These are phyloP conservation scores for Calocera viscosa DNA, from an alignment of 768 basidiomycete species.

Conservation along the genomic window DNA sequence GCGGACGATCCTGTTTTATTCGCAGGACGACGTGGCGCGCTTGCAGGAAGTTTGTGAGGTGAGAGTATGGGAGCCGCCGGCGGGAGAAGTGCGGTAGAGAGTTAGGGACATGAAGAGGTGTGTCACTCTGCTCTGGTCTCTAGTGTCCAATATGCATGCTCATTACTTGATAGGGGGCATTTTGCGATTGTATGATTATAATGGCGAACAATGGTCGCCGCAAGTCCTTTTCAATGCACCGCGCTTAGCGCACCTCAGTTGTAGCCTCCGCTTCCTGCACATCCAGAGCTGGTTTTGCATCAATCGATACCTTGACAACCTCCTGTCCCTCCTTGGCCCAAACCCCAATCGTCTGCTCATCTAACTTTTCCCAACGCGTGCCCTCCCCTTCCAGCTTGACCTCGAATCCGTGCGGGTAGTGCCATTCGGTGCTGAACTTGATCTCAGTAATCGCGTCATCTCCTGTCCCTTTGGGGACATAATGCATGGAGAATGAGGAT, in stretches of 20 bases:
- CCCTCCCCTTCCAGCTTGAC: neutral
- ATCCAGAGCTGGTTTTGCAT: neutral
- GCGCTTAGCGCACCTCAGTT: neutral
- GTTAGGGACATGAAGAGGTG: neutral
- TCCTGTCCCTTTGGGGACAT: neutral
- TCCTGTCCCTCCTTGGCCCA: slow-evolving; percentile 6
- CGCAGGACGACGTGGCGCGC: neutral
- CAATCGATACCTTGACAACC: neutral
- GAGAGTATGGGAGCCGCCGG: neutral
- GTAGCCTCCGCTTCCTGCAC: slow-evolving; percentile 1
- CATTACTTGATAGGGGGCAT: too few relatives aligned
- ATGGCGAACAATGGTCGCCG: neutral
- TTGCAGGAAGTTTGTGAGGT: neutral
- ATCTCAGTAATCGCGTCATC: neutral
- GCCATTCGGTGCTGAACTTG: neutral
- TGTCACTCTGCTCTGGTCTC: neutral
- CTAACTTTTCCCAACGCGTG: neutral
- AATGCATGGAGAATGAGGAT: neutral
- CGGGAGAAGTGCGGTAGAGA: neutral
- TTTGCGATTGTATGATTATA: neutral
- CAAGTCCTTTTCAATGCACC: neutral
- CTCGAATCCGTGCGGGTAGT: neutral
- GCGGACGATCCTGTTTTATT: neutral
- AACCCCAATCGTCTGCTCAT: slow-evolving; percentile 2
- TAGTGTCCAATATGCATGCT: too few relatives aligned